These are phyloP conservation scores for Claviceps sp. DNA, from an alignment of 2,329 filamentous ascomycete genomes.

Conservation along the genomic window DNA sequence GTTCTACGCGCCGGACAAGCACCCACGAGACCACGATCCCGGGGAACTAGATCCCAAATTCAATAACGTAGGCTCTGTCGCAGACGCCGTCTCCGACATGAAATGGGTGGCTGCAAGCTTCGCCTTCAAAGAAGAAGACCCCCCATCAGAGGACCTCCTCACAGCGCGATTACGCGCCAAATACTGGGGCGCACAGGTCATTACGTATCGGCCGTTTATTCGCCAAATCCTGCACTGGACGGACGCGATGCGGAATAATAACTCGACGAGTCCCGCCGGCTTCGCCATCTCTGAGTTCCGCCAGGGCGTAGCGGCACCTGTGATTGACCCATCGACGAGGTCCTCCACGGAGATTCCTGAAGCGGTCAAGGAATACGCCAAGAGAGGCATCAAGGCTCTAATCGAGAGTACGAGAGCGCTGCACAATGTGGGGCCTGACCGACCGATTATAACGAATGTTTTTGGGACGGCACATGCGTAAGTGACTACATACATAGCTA, in stretches of 20 bases:
- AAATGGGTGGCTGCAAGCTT: conserved; percentile 36
- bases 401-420: conserved; percentile 80
- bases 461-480: conserved; percentile 95
- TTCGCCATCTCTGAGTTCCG: conserved; percentile 22
- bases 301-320: conserved; percentile 22
- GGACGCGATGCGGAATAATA: conserved; percentile 21
- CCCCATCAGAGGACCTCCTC: conserved; percentile 63
- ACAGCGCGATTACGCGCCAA: conserved; percentile 77
- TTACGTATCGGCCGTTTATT: conserved; percentile 72
- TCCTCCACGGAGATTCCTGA: conserved; percentile 26
- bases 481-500: conserved; percentile 25
- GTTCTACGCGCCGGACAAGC: conserved; percentile 35
- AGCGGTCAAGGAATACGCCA: conserved; percentile 40
- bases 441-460: conserved; percentile 84
- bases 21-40: conserved; percentile 14
- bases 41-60: conserved; percentile 22
- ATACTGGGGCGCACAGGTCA: conserved; percentile 84
- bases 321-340: conserved; percentile 23
- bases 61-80: conserved; percentile 32
- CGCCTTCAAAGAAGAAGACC: conserved; percentile 51
- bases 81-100: conserved; percentile 28
- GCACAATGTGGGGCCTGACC: conserved; percentile 44
- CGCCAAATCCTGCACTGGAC: conserved; percentile 40
- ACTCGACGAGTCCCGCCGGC: conserved; percentile 20
- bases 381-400: conserved; percentile 56